Base-by-base conservation (phyloP, 192 early-diverging fungal species). In the Entomortierella lignicola region DNA sequence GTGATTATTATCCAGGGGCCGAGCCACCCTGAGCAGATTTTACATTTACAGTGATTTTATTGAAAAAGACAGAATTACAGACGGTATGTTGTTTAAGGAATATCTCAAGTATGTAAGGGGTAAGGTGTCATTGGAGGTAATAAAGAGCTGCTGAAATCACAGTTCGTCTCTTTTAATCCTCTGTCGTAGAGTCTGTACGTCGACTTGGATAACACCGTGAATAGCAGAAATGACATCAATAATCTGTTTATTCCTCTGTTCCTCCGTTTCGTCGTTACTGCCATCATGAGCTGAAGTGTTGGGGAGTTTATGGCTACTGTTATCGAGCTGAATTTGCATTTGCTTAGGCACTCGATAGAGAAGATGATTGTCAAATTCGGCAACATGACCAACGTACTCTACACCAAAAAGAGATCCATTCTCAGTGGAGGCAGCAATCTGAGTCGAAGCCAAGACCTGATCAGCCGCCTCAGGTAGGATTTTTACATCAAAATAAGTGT, bases 351-450 rank as follows among this genome's bases (percentile, higher is more conserved):
- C 56, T 13, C 75, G 54, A 32, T 69, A 79, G 62, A 79, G 62
- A 10, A 79, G 75, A 41, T 79, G 75, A 52, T 79, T 70, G 21
- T 57, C 26, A 11, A 79, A 61, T 23, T 69, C 59, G 8, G 67
- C 75, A 31, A 79, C 63, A n/a, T 70, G 75, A 17, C 75, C 75
- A 18, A 79, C 23, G 17, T 66, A 79, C 53, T 79, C 75, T 8
- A 79, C 57, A 10, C 63, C 75, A 17, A 55, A 56, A 3, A 79
- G 63, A 26, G 67, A 55, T 13, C 67, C 67, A 30, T 65, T 69
- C n/a, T 60, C 57, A 10, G 41, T 17, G 2, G 41, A 37, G 12
- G 64, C 55, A 7, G 64, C 72, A 37, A 54, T 60, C 12, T 23
- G 55, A 15, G 75, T 70, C 27, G 56, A 65, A 29, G 61, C 62